phyloP scores from a whole-genome alignment of 495 filamentous ascomycete genomes.

The Venustampulla echinocandica region DNA sequence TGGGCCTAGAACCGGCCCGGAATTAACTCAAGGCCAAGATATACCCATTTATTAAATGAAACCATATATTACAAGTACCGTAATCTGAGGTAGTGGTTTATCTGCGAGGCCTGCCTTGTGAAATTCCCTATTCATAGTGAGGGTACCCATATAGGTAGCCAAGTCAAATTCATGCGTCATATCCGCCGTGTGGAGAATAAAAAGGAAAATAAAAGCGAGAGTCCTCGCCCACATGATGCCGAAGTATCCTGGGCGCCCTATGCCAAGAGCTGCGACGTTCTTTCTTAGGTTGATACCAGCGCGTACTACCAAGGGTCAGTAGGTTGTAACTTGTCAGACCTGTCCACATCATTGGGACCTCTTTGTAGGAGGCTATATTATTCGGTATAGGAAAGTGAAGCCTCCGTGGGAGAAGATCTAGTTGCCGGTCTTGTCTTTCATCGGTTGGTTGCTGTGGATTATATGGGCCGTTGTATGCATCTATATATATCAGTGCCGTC shows the following conservation, averaged over 20 bases:
- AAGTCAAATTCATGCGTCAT: conserved; percentile 59
- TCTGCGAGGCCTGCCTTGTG: conserved; percentile 37
- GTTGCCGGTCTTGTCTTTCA: conserved; percentile 28
- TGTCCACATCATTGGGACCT: conserved; percentile 74
- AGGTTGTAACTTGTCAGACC: conserved; percentile 67
- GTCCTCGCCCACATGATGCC: conserved; percentile 53
- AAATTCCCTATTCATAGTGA: conserved; percentile 64
- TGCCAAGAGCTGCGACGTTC: conserved; percentile 60
- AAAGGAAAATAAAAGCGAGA: conserved; percentile 55
- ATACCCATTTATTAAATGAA: too few species aligned
- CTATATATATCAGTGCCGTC: conserved; percentile 21
- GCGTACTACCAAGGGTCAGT: conserved; percentile 51
- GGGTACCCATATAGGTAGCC: conserved; percentile 52
- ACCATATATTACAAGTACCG: too few species aligned
- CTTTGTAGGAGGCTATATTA: conserved; percentile 48
- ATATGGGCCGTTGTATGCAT: conserved; percentile 61
- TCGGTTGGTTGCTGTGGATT: conserved; percentile 29
- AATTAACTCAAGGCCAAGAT: background rate
- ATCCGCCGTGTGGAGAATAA: conserved; percentile 67
- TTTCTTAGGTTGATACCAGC: conserved; percentile 55
- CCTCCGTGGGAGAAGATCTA: conserved; percentile 57
- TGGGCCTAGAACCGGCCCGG: background rate
- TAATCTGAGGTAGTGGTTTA: conserved; percentile 20
- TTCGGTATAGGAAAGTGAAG: conserved; percentile 65
- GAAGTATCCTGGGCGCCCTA: conserved; percentile 67